These are phyloP conservation scores for Rhodotorula kratochvilovae DNA, from an alignment of 768 basidiomycete species.

Conservation along the genomic window DNA sequence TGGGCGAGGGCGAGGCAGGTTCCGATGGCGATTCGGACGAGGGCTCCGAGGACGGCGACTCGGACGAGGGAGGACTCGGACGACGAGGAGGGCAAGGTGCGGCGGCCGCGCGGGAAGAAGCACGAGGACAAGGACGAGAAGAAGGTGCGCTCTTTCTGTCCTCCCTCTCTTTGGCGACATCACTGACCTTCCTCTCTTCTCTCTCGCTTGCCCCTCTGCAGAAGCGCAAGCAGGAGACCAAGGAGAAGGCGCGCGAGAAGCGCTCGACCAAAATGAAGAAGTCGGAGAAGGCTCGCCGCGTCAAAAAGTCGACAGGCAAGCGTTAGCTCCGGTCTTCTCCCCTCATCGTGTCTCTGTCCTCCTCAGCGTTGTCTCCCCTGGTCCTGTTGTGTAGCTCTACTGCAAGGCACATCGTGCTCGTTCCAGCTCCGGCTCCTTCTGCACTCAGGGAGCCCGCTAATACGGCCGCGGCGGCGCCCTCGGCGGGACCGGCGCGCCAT, in stretches of 20 bases:
- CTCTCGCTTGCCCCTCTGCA: background rate
- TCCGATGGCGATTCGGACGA: conserved; percentile 32
- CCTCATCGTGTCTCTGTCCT: no score
- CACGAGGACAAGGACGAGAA: conserved; percentile 40
- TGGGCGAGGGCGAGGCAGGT: conserved; percentile 45
- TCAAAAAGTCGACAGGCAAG: conserved; percentile 24
- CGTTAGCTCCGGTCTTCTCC: no score
- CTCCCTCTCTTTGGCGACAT: background rate
- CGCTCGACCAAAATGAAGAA: conserved; percentile 36
- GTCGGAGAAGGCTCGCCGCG: conserved; percentile 26
- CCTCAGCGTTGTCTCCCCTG: background rate
- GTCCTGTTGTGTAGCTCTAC: background rate
- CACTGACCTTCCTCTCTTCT: background rate
- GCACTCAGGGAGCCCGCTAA: background rate
- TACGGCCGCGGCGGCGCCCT: background rate
- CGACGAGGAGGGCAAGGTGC: conserved; percentile 52
- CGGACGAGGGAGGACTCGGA: background rate
- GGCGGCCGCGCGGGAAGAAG: conserved; percentile 70
- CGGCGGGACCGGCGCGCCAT: background rate
- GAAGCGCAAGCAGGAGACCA: conserved; percentile 30
- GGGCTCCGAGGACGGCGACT: conserved; percentile 48
- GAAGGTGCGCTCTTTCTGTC: conserved; percentile 14
- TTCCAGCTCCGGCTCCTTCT: no score
- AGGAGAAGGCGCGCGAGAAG: conserved; percentile 35
- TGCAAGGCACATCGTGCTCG: no score